Base-by-base conservation (phyloP, 768 basidiomycete species). In the Rhodotorula babjevae region DNA sequence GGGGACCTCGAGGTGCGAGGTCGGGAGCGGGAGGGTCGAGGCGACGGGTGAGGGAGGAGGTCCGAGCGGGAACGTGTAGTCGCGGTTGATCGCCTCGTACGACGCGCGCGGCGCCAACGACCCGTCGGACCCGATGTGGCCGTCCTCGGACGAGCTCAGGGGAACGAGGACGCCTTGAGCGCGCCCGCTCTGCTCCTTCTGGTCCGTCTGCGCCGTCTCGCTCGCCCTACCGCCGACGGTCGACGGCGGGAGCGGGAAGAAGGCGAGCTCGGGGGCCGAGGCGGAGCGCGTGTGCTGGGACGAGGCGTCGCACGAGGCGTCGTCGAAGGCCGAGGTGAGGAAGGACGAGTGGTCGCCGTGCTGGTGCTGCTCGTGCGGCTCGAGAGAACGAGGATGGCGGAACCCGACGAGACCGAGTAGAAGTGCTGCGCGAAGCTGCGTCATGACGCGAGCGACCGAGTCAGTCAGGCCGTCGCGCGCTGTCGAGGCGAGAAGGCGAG, bases 341-440 rank as follows among this genome's bases (percentile, higher is more conserved):
- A 46, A 2, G 18, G 46, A 40, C 25, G 10, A 7, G 25, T 42
- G 27, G 40, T 40, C 58, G 33, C 23, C 33, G 55, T 29, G 15
- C 40, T 44, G 31, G 27, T 1, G 47, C 23, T 3, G 23, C 8
- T 10, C 4, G 8, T 15, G 47, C 46, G n/a, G 65, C 25, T 47
- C 36, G 27, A n/a, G 42, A 15, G 14, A 40, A 7, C 57, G 46
- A 50, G 61, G 36, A 31, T 56, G 49, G 8, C 52, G 61, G 52
- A 72, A 72, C 25, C 33, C 23, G 57, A 49, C 58, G 1, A 72
- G 31, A 61, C 47, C 23, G 62, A 25, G 58, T 72, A 72, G 63
- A 72, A 72, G 18, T 56, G 59, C 0, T 58, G 71, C 14, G 71
- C 59, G 27, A 57, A 52, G 1, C 66, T 72, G 57, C 14, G 15